Conservation (phyloP, 2,329 filamentous ascomycete species). For the Venturia aucupariae region DNA sequence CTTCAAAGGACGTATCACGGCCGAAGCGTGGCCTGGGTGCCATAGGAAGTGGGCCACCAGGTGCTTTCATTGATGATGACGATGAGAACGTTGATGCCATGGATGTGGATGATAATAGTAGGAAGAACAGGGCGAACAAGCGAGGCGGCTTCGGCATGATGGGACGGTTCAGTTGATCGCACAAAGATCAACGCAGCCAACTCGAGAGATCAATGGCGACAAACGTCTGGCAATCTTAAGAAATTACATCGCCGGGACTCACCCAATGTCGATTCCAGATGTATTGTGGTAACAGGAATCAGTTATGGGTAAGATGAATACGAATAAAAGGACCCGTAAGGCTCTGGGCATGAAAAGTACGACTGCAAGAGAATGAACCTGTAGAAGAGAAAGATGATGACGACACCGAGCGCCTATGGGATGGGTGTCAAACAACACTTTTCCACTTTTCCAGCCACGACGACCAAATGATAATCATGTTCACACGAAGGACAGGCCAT, state of each 20-base stretch:
- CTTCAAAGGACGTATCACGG: neutral
- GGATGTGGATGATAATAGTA: conserved; percentile 14
- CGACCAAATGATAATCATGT: neutral
- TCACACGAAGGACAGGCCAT: no score
- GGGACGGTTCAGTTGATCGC: neutral
- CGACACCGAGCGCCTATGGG: neutral
- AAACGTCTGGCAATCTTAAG: neutral
- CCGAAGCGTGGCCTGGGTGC: conserved; percentile 6
- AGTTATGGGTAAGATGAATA: neutral
- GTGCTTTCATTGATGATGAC: conserved; percentile 2
- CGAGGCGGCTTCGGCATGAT: conserved; percentile 7
- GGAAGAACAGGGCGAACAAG: conserved; percentile 4
- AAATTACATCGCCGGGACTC: no score
- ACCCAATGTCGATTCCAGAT: neutral
- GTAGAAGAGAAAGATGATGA: neutral
- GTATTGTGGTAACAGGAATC: no score
- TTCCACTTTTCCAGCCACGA: neutral
- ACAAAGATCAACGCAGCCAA: neutral
- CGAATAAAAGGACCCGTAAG: neutral
- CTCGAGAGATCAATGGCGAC: neutral
- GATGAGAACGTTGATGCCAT: conserved; percentile 11
- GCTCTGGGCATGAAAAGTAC: neutral
- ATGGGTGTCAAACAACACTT: neutral
- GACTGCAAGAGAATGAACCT: neutral
- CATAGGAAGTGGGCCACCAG: neutral